A percentile compares a stretch with the other conserved stretches of the same genome.
Evolutionary conservation across 257 asterid genomes (phyloP).

Genomic region (Solanum chmielewskii): DNA sequence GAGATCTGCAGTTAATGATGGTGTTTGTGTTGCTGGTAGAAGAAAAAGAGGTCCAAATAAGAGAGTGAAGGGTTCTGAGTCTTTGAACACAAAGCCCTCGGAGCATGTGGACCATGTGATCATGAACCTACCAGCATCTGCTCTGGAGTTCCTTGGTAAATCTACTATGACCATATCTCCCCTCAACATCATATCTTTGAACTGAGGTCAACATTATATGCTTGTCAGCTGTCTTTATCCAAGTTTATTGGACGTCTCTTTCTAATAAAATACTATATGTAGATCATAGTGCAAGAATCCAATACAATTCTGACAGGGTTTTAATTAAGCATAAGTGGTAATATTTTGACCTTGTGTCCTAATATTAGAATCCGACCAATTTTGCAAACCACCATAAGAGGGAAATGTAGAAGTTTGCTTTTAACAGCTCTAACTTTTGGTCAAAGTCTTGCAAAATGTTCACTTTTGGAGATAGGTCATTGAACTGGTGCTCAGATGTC

Average conservation of each 20-base stretch:
- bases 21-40: constrained; percentile 22
- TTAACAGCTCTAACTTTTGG: background rate
- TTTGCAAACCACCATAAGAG: background rate
- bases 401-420: background rate
- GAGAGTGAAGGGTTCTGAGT: constrained; percentile 26
- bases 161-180: background rate
- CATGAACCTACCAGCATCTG: constrained; percentile 96
- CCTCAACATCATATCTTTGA: background rate
- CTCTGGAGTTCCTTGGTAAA: constrained; percentile 78
- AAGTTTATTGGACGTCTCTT: background rate
- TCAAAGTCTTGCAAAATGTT: background rate
- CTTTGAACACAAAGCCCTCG: constrained; percentile 59
- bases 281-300: background rate
- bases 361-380: background rate
- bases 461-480: background rate
- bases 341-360: background rate
- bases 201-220: background rate
- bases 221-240: background rate
- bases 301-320: background rate
- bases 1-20: constrained; percentile 14
- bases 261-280: background rate
- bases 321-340: background rate
- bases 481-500: background rate
- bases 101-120: constrained; percentile 89
- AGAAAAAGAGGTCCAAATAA: constrained; percentile 46